Evolutionary conservation across 345 rosid species (phyloP).

Genomic region (Streptanthus diversifolius): DNA sequence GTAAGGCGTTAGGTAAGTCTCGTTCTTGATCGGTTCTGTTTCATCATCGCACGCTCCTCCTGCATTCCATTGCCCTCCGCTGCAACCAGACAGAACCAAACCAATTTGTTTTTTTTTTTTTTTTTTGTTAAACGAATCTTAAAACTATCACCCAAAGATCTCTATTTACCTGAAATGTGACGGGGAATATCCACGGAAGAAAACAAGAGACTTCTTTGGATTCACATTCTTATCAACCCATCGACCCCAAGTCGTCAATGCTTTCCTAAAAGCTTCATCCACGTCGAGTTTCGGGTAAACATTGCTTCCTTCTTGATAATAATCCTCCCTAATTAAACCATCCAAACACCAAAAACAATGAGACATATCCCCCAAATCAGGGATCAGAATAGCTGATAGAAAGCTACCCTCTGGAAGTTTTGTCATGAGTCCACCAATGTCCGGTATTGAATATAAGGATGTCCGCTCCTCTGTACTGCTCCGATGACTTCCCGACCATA

Average conservation of each 20-base stretch:
- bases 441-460: slow-evolving; percentile 87
- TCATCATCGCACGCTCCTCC: slow-evolving; percentile 90
- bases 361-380: background rate
- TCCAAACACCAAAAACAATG: background rate
- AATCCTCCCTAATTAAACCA: slow-evolving; percentile 62
- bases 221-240: slow-evolving; percentile 85
- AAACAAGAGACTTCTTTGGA: slow-evolving; percentile 59
- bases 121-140: no score
- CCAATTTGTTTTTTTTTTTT: no score
- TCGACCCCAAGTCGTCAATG: slow-evolving; percentile 82
- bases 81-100: slow-evolving; percentile 25
- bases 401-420: slow-evolving; percentile 78
- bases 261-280: slow-evolving; percentile 84
- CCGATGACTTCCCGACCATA: slow-evolving; percentile 65
- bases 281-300: slow-evolving; percentile 72
- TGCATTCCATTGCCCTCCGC: slow-evolving; percentile 99
- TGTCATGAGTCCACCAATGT: slow-evolving; percentile 99
- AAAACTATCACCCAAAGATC: background rate
- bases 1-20: slow-evolving; percentile 58
- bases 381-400: background rate
- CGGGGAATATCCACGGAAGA: slow-evolving; percentile 88
- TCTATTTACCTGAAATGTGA: slow-evolving; percentile 82
- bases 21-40: slow-evolving; percentile 80
- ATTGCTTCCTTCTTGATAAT: slow-evolving; percentile 90
- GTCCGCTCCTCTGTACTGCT: slow-evolving; percentile 69